Evolutionary conservation across 805 yeast species (phyloP), one percentile per base, ranked within the genome.

Genomic region (Candida oleophila): DNA sequence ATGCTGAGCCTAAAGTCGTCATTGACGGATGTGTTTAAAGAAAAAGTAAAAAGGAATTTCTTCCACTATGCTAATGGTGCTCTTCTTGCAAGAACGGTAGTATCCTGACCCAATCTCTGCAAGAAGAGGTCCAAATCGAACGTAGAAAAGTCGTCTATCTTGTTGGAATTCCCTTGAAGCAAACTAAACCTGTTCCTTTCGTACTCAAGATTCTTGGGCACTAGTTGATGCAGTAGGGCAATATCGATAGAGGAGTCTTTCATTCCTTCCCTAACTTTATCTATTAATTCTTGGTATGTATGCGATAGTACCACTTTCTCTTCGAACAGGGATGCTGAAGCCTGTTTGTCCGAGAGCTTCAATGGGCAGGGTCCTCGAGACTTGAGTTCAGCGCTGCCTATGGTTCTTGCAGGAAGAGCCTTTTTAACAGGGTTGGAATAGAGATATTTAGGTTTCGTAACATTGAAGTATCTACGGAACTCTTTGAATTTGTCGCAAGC

Each of bases 71-170:
- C 47, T 42, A 33, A 46, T 25, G 46, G 49, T 28, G 34, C 42
- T 11, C 33, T 32, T 15, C 37, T 42, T 30, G 41, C 32, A 38
- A 12, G 7, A n/a, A 14, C 15, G 9, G 12, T 15, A 5, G 39
- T 9, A 19, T 20, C 32, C 41, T 38, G 32, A 21, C 18, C 19
- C 5, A 41, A 12, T n/a, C 43, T 51, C 15, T 57, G 55, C 34
- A 64, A 59, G 42, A 62, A 64, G 20, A 48, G 38, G 50, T 64
- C 68, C 19, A 64, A 52, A 41, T 60, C 66, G 41, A 42, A 44
- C 18, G 39, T 46, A 22, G 38, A 22, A 18, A 38, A 30, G 5
- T 34, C 45, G 16, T 48, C 49, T 21, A 8, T 49, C 4, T 46
- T 49, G 15, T 41, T 38, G 3, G 49, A 48, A 25, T 11, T 25